Percentiles rank a stretch among this genome's conserved stretches.
These are phyloP conservation scores for Ajuga reptans DNA, from an alignment of 305 asterid genomes.

Conservation along the genomic window DNA sequence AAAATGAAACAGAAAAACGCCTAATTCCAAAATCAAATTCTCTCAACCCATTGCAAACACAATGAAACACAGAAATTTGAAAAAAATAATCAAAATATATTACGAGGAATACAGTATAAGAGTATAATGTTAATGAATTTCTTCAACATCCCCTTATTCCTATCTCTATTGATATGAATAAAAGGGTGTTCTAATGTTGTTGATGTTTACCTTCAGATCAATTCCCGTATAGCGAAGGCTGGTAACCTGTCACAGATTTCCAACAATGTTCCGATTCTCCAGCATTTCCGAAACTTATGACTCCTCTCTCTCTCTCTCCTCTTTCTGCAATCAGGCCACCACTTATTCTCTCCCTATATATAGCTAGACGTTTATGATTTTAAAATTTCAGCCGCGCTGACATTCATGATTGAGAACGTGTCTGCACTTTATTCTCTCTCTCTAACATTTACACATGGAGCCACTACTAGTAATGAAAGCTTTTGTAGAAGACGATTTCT, in stretches of 20 bases:
- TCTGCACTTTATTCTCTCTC: slow-evolving; percentile 13
- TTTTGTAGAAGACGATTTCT: neutral
- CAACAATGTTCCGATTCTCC: slow-evolving; percentile 52
- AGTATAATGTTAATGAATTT: neutral
- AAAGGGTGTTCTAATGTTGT: neutral
- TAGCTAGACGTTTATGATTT: slow-evolving; percentile 7
- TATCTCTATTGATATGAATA: slow-evolving; percentile 10
- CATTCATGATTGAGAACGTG: slow-evolving; percentile 31
- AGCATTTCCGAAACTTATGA: slow-evolving; percentile 49
- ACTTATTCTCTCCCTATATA: slow-evolving; percentile 30
- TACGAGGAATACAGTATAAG: neutral
- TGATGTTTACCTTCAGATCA: slow-evolving; percentile 57
- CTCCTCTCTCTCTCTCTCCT: slow-evolving; percentile 27
- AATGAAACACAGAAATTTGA: slow-evolving; percentile 13
- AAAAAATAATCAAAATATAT: too few species aligned
- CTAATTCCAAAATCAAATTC: slow-evolving; percentile 26
- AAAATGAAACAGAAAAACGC: neutral
- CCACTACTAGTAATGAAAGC: neutral
- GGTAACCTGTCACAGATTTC: slow-evolving; percentile 50
- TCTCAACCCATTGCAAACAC: slow-evolving; percentile 22
- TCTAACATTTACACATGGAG: neutral
- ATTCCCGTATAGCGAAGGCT: slow-evolving; percentile 52
- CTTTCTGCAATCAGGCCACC: slow-evolving; percentile 32
- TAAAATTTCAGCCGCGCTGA: slow-evolving; percentile 23
- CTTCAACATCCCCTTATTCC: slow-evolving; percentile 17